Percentiles rank a stretch among this genome's conserved stretches.
phyloP scores from a whole-genome alignment of 192 early-diverging fungal genomes.

The Mortierella hygrophila region DNA sequence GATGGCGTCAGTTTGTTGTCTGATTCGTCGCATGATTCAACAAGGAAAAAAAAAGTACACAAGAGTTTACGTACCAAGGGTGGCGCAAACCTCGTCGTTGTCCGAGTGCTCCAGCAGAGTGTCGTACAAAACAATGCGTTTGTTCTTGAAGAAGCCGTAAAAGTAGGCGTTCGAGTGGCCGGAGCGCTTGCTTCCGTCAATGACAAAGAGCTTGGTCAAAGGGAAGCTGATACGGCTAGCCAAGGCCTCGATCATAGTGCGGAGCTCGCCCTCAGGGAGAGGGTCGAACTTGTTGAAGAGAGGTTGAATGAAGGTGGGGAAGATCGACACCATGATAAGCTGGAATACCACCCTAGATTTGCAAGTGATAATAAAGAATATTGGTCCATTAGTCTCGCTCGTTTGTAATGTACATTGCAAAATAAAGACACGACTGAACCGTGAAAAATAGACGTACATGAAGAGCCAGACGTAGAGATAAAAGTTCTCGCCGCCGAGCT shows the following conservation, averaged over 20 bases:
- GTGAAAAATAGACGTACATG: conserved; percentile 65
- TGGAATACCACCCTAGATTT: conserved; percentile 71
- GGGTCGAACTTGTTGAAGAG: conserved; percentile 97
- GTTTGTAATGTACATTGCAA: not conserved
- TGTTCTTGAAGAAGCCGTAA: conserved; percentile 96
- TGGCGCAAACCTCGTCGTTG: conserved; percentile 90
- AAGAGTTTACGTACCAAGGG: conserved; percentile 75
- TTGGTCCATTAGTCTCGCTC: not conserved
- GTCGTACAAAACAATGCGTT: conserved; percentile 96
- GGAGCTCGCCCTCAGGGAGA: conserved; percentile 85
- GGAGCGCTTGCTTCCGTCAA: conserved; percentile 93
- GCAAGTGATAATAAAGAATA: not conserved
- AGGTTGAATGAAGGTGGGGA: conserved; percentile 97
- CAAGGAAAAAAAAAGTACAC: not conserved
- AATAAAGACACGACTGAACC: not conserved
- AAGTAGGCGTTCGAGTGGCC: conserved; percentile 98
- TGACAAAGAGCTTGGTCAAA: conserved; percentile 93
- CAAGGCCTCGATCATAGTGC: conserved; percentile 83
- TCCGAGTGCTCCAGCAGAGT: conserved; percentile 89
- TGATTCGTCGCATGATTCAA: not conserved
- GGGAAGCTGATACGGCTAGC: conserved; percentile 89
- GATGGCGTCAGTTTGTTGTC: not conserved
- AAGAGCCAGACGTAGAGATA: conserved; percentile 94
- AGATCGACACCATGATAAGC: conserved; percentile 83
- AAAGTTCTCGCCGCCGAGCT: conserved; percentile 85